phyloP scores from a whole-genome alignment of 345 rosid genomes.

The Psidium friedrichsthalianum region DNA sequence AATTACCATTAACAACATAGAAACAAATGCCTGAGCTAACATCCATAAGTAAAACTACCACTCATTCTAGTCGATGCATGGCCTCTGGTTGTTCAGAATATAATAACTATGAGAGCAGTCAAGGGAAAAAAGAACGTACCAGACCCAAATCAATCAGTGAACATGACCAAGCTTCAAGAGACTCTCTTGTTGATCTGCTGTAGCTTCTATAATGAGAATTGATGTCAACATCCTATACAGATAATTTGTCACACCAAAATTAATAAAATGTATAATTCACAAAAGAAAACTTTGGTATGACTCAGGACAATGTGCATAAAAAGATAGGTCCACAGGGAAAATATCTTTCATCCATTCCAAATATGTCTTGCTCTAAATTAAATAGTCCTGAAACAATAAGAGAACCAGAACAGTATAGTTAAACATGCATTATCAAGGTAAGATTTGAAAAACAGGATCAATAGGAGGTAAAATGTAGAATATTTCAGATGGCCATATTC shows the following conservation, averaged over 20 bases:
- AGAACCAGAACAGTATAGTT: background rate
- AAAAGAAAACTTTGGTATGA: background rate
- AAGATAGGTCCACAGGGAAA: background rate
- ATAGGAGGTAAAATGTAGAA: background rate
- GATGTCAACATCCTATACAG: conserved; percentile 60
- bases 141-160: conserved; percentile 80
- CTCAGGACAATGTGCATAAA: background rate
- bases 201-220: conserved; percentile 56
- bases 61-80: background rate
- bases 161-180: conserved; percentile 92
- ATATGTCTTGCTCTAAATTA: background rate
- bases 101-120: background rate
- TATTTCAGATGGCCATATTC: background rate
- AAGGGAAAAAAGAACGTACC: conserved; percentile 32
- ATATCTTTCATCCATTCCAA: background rate
- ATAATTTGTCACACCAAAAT: background rate
- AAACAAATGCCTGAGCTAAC: background rate
- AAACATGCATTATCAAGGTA: background rate
- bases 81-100: background rate
- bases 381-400: background rate
- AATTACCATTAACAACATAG: background rate
- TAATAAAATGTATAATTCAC: background rate
- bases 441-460: background rate
- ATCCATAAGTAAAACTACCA: background rate
- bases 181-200: conserved; percentile 47